Base-by-base conservation (phyloP, 2,329 filamentous ascomycete genomes). In the Cytospora mali region DNA sequence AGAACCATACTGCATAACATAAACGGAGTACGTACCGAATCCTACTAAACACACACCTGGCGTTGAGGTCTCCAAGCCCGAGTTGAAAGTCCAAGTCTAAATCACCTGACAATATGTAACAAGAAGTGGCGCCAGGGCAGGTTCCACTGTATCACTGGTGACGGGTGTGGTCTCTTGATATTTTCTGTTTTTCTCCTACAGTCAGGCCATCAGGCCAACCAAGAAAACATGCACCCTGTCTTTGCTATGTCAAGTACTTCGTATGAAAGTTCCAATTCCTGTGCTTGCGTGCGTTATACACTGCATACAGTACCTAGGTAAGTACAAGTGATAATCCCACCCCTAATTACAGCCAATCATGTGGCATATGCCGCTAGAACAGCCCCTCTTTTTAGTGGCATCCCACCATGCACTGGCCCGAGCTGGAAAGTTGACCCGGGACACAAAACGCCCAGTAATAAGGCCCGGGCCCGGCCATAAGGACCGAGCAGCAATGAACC, bases 311-410 rank as follows among this genome's bases (percentile, higher is more conserved):
- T 31, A 31, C 29, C 29, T 11, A 31, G 29, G 29, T 31, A 31
- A 6, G n/a, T 18, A 13, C 42, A 46, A 9, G 21, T 46, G 42
- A 46, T 46, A 23, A 7, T 23, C 42, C 23, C 42, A 46, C 42
- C 42, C 42, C 21, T 5, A 5, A 10, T n/a, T 3, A 11, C 9
- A 46, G 3, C 50, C 46, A 46, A 33, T 52, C 29, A 57, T 18
- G 13, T 48, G 21, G 23, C 33, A 16, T 21, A 35, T 25, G n/a
- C 1, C 18, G 18, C 42, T 39, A 51, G n/a, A 18, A 23, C 52
- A 62, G 25, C 59, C 59, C 54, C 54, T 50, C 52, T 56, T 57
- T 51, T 57, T 57, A 62, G 58, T 50, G 50, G 58, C 58, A 60
- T 39, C 42, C 50, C 50, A 52, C 50, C n/a, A n/a, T n/a, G n/a